These are phyloP conservation scores for Micromonas pusilla DNA, from an alignment of 139 green algal genomes.

Conservation along the genomic window DNA sequence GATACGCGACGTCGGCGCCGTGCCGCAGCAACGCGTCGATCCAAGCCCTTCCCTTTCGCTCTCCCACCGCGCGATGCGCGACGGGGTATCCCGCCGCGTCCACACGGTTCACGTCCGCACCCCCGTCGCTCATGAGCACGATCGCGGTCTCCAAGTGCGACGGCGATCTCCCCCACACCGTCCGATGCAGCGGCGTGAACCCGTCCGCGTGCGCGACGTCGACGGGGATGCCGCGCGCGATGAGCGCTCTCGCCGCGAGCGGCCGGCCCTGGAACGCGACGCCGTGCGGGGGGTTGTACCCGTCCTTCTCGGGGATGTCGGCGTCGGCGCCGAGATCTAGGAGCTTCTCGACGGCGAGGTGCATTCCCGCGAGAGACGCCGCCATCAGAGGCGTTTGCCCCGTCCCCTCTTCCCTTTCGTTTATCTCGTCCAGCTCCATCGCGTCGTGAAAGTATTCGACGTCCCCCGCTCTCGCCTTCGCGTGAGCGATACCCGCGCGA, in stretches of 20 bases:
- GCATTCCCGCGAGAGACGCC: neutral
- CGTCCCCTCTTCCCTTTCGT: neutral
- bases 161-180: neutral
- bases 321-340: neutral
- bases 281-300: neutral
- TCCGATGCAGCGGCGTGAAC: neutral
- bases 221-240: neutral
- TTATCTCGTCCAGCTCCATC: neutral
- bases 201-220: neutral
- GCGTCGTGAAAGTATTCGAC: neutral
- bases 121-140: neutral
- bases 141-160: neutral
- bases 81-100: neutral
- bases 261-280: neutral
- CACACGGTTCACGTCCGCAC: neutral
- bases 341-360: neutral
- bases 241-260: neutral
- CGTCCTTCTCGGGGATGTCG: neutral
- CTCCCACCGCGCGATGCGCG: neutral
- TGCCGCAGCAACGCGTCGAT: neutral
- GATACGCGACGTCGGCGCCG: neutral
- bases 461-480: neutral
- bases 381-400: neutral
- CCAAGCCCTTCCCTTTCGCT: no score
- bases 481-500: no score